Evolutionary conservation across 768 basidiomycete species (phyloP).

Genomic region (Galerina marginata): DNA sequence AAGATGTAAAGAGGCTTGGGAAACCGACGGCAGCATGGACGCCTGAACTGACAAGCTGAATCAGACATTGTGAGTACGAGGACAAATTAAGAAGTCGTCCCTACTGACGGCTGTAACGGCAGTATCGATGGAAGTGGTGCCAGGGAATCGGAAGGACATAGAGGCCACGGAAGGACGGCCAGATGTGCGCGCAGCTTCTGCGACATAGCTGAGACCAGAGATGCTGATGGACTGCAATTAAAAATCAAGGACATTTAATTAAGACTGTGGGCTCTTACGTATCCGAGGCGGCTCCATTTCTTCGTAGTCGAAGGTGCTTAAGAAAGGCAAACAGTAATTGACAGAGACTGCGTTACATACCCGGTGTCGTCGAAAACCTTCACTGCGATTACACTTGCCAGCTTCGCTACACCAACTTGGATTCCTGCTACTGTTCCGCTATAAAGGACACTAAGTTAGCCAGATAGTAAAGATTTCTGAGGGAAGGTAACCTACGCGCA

Average conservation of each 20-base stretch:
- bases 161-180: constrained; percentile 38
- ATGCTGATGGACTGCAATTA: constrained; percentile 24
- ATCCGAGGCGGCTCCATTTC: constrained; percentile 25
- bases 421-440: constrained; percentile 42
- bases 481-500: constrained; percentile 31
- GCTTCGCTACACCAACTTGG: constrained; percentile 40
- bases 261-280: constrained; percentile 22
- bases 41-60: constrained; percentile 33
- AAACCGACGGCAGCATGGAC: constrained; percentile 31
- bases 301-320: not conserved
- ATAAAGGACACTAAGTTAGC: not conserved
- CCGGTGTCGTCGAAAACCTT: constrained; percentile 46
- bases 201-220: constrained; percentile 39
- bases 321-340: too few species aligned
- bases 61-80: not conserved
- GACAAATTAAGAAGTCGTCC: not conserved
- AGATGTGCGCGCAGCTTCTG: constrained; percentile 18
- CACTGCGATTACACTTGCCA: constrained; percentile 42
- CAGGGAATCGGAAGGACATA: constrained; percentile 39
- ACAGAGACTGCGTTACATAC: constrained; percentile 17
- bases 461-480: not conserved
- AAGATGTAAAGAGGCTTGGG: too few species aligned
- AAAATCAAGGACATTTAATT: not conserved
- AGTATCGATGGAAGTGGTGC: constrained; percentile 34
- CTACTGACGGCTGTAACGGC: constrained; percentile 33